Percentiles rank a stretch among this genome's conserved stretches.
These are phyloP conservation scores for Plasmodium vinckei DNA, from an alignment of 169 alveolate genomes.

Conservation along the genomic window DNA sequence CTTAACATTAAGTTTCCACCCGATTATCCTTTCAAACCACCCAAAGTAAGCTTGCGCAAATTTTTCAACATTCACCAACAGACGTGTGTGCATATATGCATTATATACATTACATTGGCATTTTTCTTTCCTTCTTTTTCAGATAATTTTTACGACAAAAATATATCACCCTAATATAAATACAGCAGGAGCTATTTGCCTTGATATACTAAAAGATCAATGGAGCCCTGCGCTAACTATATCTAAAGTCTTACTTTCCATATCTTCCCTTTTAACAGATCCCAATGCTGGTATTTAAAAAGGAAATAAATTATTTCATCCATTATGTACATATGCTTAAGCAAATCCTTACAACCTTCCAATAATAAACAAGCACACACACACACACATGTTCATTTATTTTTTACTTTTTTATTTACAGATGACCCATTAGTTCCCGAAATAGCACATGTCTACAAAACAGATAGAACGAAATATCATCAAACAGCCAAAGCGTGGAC, in stretches of 20 bases:
- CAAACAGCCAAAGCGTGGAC: constrained; percentile 99
- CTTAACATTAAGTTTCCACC: constrained; percentile 98
- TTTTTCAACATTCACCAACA: background rate
- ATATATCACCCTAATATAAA: constrained; percentile 99
- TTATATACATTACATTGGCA: background rate
- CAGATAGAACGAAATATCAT: constrained; percentile 95
- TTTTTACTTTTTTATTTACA: constrained; percentile 2
- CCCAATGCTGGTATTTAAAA: constrained; percentile 93
- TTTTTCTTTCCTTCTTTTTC: constrained; percentile 5
- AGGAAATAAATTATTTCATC: too few species aligned
- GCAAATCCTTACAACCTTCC: too few species aligned
- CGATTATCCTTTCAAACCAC: constrained; percentile 99
- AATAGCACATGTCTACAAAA: constrained; percentile 97
- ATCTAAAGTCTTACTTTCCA: constrained; percentile 97
- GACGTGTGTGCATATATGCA: background rate
- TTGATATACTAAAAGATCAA: constrained; percentile 98
- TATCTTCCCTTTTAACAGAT: constrained; percentile 98
- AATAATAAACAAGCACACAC: too few species aligned
- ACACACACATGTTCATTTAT: too few species aligned
- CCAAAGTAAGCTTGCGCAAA: constrained; percentile 88
- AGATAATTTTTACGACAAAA: constrained; percentile 96
- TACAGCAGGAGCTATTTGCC: constrained; percentile 97
- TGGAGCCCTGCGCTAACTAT: constrained; percentile 99
- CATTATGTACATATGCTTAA: background rate
- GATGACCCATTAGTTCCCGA: constrained; percentile 99